Base-by-base conservation (phyloP, 2,329 filamentous ascomycete species). In the Trichoderma sp. region DNA sequence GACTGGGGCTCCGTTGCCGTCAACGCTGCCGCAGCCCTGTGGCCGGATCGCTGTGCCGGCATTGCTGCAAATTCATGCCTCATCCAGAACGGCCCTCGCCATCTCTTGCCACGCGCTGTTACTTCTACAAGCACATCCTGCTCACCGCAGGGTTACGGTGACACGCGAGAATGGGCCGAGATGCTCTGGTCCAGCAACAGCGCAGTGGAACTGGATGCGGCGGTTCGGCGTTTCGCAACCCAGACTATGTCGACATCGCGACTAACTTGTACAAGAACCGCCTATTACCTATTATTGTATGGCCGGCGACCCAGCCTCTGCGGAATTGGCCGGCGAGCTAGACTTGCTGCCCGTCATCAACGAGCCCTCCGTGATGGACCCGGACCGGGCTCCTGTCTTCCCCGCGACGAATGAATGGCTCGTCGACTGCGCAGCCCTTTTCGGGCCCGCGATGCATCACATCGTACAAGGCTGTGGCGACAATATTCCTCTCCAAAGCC, bases 201-300 rank as follows among this genome's bases (percentile, higher is more conserved):
- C 16, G 10, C 54, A 54, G 21, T 75, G 74, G 74, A 71, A 70
- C 39, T 74, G 66, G 51, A 74, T 11, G 68, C 70, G 24, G 72
- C 73, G 10, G 70, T 71, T n/a, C 68, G 59, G 69, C 70, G 32
- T 70, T 66, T 68, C 56, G 49, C 24, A 59, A 69, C 26, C 39
- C 65, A 16, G 54, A 37, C 39, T 67, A 67, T 30, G 37, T 67
- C 85, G 4, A 84, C 76, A 5, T 83, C 83, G 71, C 84, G 81
- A 72, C 86, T 82, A 1, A 82, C 75, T 2, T 81, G 81, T 2
- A 84, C 83, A 16, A 85, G 21, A 55, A 70, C 26, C 37, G 69
- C 32, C 43, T 70, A 32, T n/a, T n/a, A n/a, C n/a, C n/a, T n/a
- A n/a, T n/a, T n/a, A n/a, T 51, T 61, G 11, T 75, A 60, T 76